These are phyloP conservation scores for Fusarium sp. DNA, from an alignment of 2,329 filamentous ascomycete species.

Conservation along the genomic window DNA sequence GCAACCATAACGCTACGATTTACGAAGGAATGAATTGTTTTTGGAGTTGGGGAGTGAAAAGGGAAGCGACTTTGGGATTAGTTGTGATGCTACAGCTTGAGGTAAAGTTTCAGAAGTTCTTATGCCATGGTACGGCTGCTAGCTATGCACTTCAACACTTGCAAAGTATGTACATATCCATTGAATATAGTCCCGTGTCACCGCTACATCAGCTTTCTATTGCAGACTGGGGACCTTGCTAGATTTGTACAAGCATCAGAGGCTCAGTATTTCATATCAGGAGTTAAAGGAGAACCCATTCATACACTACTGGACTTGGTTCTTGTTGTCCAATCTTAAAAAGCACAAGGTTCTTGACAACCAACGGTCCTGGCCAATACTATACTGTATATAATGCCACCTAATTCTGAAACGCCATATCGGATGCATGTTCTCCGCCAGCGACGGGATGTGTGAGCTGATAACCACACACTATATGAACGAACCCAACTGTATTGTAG, in stretches of 20 bases:
- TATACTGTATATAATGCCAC: conserved; percentile 28
- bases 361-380: conserved; percentile 29
- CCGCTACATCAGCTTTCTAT: neutral
- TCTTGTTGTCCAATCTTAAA: conserved; percentile 19
- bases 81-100: neutral
- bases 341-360: conserved; percentile 27
- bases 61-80: neutral
- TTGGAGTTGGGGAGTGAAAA: conserved; percentile 12
- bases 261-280: neutral
- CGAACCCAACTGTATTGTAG: conserved; percentile 21
- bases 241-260: neutral
- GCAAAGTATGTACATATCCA: neutral
- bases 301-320: conserved; percentile 3
- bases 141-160: neutral
- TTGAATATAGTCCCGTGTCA: neutral
- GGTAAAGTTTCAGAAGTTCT: conserved; percentile 5
- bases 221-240: neutral
- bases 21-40: conserved; percentile 37
- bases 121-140: conserved; percentile 1
- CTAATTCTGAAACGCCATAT: conserved; percentile 50
- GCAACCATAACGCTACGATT: conserved; percentile 20
- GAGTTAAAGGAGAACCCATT: neutral
- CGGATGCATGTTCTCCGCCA: conserved; percentile 44
- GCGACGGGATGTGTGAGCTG: conserved; percentile 30
- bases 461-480: conserved; percentile 27